Evolutionary conservation across 805 yeast species (phyloP), one percentile per base, ranked within the genome.

Genomic region (Ogataea nonfermentans): DNA sequence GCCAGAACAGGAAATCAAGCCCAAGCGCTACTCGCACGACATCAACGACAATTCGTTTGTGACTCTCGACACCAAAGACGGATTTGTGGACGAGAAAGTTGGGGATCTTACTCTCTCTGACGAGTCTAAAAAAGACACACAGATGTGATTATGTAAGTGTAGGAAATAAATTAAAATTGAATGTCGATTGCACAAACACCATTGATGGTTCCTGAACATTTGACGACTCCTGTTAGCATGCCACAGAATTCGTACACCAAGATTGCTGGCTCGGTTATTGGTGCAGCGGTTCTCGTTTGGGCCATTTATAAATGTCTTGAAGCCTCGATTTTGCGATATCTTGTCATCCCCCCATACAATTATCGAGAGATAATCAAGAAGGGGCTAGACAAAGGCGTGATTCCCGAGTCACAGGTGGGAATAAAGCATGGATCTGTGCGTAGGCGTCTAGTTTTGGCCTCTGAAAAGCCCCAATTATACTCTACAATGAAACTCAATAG

Each of bases 401-500:
- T 59, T 13, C 32, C 47, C 6, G 37, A 37, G n/a, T 29, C 52
- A 2, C 40, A 42, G 32, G 29, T 61, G 31, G 66, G 66, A 13
- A 14, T 51, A 8, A 59, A 60, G 32, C 35, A 33, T 23, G 60
- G 55, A 6, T 46, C 67, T 2, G 38, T 49, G 16, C 41, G 68
- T 32, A 44, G 68, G 34, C 35, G 70, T 24, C 36, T 65, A 12
- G 49, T 65, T 9, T 38, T 63, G 23, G 68, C 61, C 4, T 45
- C 59, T 10, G 28, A 31, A 9, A 55, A 52, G 33, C 68, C 70
- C 10, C 54, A 53, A 19, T 41, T 49, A 22, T 59, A 63, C 40
- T 60, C 66, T n/a, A 64, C 68, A 4, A 44, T 61, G 45, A 62
- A 62, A 13, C 48, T 62, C 26, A 53, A 51, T 38, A 44, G 52